Evolutionary conservation across 2,329 filamentous ascomycete species (phyloP).

Genomic region (Cercospora citrullina): DNA sequence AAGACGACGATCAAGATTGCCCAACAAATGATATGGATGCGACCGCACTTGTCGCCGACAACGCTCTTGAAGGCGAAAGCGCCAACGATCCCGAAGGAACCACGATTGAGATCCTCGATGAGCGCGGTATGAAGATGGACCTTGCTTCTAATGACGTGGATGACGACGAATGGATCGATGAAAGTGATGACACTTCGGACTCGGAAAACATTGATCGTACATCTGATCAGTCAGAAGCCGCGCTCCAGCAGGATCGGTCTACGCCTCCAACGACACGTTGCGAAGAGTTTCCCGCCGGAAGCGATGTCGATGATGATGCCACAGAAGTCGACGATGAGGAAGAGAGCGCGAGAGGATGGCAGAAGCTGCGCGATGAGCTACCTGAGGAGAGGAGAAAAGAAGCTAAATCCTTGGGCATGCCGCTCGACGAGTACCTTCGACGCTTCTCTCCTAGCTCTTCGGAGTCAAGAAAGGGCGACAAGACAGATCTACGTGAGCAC

Average conservation of each 20-base stretch:
- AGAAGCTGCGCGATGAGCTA: conserved; percentile 11
- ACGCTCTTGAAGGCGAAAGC: not conserved
- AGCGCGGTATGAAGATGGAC: conserved; percentile 27
- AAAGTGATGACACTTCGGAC: conserved; percentile 14
- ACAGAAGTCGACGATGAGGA: conserved; percentile 27
- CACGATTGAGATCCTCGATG: conserved; percentile 32
- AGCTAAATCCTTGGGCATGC: conserved; percentile 10
- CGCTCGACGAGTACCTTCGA: conserved; percentile 8
- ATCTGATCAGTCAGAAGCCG: not conserved
- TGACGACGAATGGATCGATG: conserved; percentile 33
- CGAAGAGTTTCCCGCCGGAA: not conserved
- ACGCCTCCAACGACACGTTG: not conserved
- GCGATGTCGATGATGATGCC: conserved; percentile 7
- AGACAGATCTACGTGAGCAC: not conserved
- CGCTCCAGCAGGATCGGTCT: not conserved
- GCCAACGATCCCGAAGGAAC: conserved; percentile 25
- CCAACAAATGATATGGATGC: conserved; percentile 8
- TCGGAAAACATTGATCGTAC: not conserved
- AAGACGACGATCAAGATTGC: conserved; percentile 15
- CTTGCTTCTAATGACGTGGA: conserved; percentile 19
- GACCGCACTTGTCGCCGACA: conserved; percentile 4
- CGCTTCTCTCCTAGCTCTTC: conserved; percentile 6
- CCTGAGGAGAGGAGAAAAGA: conserved; percentile 9
- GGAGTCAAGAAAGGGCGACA: not conserved
- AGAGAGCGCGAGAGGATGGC: conserved; percentile 8